Evolutionary conservation across 1,284 basidiomycete species (phyloP).

Genomic region (Filobasidium uniguttulatum): DNA sequence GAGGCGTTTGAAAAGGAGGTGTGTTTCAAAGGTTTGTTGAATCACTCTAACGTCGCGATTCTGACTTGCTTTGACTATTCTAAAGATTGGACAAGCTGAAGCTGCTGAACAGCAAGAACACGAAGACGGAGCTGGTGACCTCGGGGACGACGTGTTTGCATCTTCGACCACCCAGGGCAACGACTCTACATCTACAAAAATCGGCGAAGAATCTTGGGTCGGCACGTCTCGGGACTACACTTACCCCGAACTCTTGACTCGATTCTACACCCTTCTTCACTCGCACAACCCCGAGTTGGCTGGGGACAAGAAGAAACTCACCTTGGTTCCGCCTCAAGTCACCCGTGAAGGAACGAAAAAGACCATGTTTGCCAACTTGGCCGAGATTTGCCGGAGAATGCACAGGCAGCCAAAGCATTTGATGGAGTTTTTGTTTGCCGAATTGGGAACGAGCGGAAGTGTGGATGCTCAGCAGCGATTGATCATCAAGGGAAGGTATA

Average conservation of each 20-base stretch:
- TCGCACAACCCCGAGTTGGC: slow-evolving; percentile 89
- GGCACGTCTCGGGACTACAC: slow-evolving; percentile 86
- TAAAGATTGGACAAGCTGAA: slow-evolving; percentile 33
- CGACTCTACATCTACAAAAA: slow-evolving; percentile 39
- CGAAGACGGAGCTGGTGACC: slow-evolving; percentile 52
- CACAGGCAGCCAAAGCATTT: slow-evolving; percentile 98
- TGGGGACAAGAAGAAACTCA: slow-evolving; percentile 80
- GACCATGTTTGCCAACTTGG: slow-evolving; percentile 86
- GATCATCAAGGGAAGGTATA: slow-evolving; percentile 95
- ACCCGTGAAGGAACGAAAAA: slow-evolving; percentile 91
- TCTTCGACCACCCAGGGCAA: slow-evolving; percentile 39
- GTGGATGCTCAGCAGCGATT: slow-evolving; percentile 86
- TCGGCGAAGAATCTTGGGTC: slow-evolving; percentile 55
- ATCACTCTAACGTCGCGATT: not conserved
- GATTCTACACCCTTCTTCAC: slow-evolving; percentile 84
- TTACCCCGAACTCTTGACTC: slow-evolving; percentile 83
- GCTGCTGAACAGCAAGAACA: slow-evolving; percentile 45
- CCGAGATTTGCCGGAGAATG: slow-evolving; percentile 97
- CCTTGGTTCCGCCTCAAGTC: slow-evolving; percentile 91
- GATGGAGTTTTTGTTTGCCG: slow-evolving; percentile 92
- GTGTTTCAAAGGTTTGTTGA: slow-evolving; percentile 37
- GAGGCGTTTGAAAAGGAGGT: slow-evolving; percentile 77
- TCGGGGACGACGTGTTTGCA: slow-evolving; percentile 69
- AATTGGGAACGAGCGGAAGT: slow-evolving; percentile 94
- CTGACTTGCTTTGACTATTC: not conserved